A percentile compares a stretch with the other conserved stretches of the same genome.
Evolutionary conservation across 2,329 filamentous ascomycete species (phyloP).

Genomic region (Sporothrix brasiliensis): DNA sequence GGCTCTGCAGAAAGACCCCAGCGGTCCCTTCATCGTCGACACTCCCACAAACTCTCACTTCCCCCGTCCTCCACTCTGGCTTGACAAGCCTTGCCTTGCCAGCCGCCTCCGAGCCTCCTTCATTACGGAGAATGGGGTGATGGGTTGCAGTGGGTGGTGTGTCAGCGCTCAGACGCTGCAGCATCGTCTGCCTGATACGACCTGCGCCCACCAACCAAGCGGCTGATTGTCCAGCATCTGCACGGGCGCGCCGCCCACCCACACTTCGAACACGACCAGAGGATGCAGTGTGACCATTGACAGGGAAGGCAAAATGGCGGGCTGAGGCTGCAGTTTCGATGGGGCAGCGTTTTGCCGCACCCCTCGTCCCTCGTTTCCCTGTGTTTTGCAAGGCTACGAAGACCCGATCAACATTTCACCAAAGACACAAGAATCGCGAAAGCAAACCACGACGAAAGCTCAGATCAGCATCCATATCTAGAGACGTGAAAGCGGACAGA

Average conservation of each 20-base stretch:
- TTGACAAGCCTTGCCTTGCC: conserved; percentile 11
- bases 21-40: background rate
- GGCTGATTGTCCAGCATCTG: conserved; percentile 12
- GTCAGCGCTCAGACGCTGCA: conserved; percentile 8
- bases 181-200: background rate
- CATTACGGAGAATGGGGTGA: background rate
- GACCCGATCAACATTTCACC: background rate
- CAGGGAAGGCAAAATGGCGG: background rate
- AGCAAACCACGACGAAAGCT: background rate
- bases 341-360: background rate
- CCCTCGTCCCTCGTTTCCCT: background rate
- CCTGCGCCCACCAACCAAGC: conserved; percentile 20
- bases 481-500: background rate
- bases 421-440: background rate
- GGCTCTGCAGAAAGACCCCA: background rate
- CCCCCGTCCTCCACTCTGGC: background rate
- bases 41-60: background rate
- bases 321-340: conserved; percentile 11
- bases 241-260: conserved; percentile 8
- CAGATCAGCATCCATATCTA: background rate
- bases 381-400: conserved; percentile 8
- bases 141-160: background rate
- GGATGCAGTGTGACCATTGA: conserved; percentile 9
- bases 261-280: background rate
- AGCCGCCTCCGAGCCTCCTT: background rate